phyloP scores from a whole-genome alignment of 305 asterid genomes.

The Salvia sclarea region DNA sequence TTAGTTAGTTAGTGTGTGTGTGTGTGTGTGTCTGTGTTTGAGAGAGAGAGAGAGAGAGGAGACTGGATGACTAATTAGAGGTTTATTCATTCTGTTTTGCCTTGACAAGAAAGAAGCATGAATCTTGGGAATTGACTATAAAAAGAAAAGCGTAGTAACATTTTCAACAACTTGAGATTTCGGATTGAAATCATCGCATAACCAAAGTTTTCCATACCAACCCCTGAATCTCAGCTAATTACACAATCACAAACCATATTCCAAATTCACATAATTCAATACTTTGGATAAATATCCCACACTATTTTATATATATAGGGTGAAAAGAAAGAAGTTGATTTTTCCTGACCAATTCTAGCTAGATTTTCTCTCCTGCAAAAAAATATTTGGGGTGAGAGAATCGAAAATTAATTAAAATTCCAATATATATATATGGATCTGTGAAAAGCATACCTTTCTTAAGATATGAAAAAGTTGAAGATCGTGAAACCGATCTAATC shows the following conservation, averaged over 20 bases:
- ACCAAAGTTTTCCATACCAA: not conserved
- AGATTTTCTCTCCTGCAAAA: slow-evolving; percentile 27
- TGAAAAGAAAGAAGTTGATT: not conserved
- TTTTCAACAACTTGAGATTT: slow-evolving; percentile 2
- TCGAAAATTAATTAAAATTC: not conserved
- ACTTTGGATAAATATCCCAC: too few relatives aligned
- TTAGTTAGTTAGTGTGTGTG: too few relatives aligned
- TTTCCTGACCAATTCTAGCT: not conserved
- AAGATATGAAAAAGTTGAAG: slow-evolving; percentile 1
- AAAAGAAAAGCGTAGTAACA: not conserved
- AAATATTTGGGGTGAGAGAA: slow-evolving; percentile 26
- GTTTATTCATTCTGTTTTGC: slow-evolving; percentile 15
- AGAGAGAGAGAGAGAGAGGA: not conserved
- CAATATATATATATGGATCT: not conserved
- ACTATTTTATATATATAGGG: too few relatives aligned
- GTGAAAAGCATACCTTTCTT: slow-evolving; percentile 29
- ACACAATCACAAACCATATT: not conserved
- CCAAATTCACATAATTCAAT: not conserved
- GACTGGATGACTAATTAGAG: not conserved
- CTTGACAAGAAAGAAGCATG: not conserved
- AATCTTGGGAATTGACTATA: slow-evolving; percentile 7
- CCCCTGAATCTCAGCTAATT: slow-evolving; percentile 13
- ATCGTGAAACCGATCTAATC: not conserved
- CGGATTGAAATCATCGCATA: not conserved
- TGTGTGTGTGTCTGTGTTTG: too few relatives aligned